Percentiles rank a stretch among this genome's conserved stretches.
Conservation (phyloP, 345 rosid genomes). For the Populus davidiana region DNA sequence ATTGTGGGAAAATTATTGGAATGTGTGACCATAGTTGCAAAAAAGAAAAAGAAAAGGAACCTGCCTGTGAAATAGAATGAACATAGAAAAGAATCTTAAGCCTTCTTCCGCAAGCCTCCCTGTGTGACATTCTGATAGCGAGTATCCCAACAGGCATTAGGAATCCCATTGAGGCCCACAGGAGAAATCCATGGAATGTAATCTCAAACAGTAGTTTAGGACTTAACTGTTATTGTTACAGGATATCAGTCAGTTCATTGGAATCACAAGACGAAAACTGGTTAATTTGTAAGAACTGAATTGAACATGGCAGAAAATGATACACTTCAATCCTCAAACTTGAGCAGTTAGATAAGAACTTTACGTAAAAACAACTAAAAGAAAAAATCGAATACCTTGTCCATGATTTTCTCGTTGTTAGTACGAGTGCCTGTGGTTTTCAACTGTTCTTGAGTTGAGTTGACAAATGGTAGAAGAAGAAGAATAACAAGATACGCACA, state of each 20-base stretch:
- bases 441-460: constrained; percentile 21
- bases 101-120: constrained; percentile 50
- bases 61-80: constrained; percentile 73
- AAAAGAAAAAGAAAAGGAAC: constrained; percentile 14
- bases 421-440: constrained; percentile 8
- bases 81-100: constrained; percentile 52
- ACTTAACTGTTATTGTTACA: constrained; percentile 40
- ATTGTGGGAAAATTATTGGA: background rate
- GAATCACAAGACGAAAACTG: background rate
- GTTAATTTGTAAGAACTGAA: background rate
- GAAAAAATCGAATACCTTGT: constrained; percentile 23
- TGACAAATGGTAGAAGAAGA: constrained; percentile 28
- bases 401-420: constrained; percentile 4
- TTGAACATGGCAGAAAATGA: background rate
- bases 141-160: constrained; percentile 79
- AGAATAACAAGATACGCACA: constrained; percentile 12
- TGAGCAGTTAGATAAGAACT: background rate
- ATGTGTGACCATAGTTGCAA: background rate
- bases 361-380: background rate
- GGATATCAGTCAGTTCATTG: background rate
- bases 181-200: constrained; percentile 68
- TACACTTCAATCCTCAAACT: background rate
- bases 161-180: constrained; percentile 87
- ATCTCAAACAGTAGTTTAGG: constrained; percentile 49
- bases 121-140: constrained; percentile 60